These are phyloP conservation scores for Ascochyta fabae DNA, from an alignment of 2,329 filamentous ascomycete species.

Conservation along the genomic window DNA sequence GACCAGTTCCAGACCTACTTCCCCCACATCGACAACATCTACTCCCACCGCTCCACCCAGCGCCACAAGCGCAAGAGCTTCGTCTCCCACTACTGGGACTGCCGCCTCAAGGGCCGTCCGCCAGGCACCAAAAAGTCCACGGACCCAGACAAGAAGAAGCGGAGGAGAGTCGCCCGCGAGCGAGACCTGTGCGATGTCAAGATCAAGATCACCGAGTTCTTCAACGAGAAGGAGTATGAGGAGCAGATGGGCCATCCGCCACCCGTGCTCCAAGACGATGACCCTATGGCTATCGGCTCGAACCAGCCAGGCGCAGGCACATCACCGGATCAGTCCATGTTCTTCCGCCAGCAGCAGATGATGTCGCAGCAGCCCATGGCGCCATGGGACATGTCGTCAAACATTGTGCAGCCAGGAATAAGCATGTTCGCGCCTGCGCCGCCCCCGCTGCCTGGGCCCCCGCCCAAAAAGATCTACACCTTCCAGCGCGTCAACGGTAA, in stretches of 20 bases:
- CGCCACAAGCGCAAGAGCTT: conserved; percentile 83
- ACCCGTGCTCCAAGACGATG: conserved; percentile 23
- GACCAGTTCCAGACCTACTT: conserved; percentile 85
- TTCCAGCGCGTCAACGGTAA: conserved; percentile 81
- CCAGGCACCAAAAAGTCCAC: conserved; percentile 80
- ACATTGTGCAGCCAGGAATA: conserved; percentile 22
- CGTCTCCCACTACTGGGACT: conserved; percentile 85
- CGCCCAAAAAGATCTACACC: conserved; percentile 61
- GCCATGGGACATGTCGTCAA: conserved; percentile 36
- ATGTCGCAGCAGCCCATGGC: conserved; percentile 23
- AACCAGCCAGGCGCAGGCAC: conserved; percentile 9
- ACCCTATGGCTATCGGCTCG: conserved; percentile 11
- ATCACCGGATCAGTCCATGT: conserved; percentile 23
- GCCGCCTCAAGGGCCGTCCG: conserved; percentile 78
- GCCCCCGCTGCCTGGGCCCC: conserved; percentile 7
- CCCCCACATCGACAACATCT: conserved; percentile 83
- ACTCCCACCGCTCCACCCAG: conserved; percentile 83
- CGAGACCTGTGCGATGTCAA: conserved; percentile 85
- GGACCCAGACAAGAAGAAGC: conserved; percentile 81
- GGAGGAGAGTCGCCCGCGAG: conserved; percentile 76
- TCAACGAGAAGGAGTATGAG: conserved; percentile 58
- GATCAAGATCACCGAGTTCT: conserved; percentile 84
- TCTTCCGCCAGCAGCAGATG: conserved; percentile 31
- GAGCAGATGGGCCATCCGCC: conserved; percentile 43
- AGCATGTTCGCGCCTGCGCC: conserved; percentile 23